These are phyloP conservation scores for Borovskyia barvae DNA, from an alignment of 208 protist species.

Conservation along the genomic window DNA sequence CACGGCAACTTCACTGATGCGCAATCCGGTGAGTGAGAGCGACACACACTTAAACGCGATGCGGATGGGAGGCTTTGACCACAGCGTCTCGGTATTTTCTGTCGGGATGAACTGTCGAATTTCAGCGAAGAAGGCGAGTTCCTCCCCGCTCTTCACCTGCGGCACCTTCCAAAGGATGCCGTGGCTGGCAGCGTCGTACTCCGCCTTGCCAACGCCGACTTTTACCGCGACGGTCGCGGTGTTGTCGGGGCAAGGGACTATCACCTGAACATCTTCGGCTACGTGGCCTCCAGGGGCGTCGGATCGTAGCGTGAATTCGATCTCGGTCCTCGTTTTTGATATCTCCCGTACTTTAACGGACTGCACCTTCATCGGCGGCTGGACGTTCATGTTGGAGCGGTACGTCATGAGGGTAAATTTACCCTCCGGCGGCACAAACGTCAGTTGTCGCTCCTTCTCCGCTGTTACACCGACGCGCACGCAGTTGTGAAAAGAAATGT, in stretches of 20 bases:
- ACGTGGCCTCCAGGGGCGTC: constrained; percentile 34
- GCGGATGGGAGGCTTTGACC: constrained; percentile 94
- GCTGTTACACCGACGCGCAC: constrained; percentile 94
- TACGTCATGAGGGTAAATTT: constrained; percentile 98
- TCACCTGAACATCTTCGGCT: constrained; percentile 66
- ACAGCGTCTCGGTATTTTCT: constrained; percentile 66
- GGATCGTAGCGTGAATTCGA: constrained; percentile 80
- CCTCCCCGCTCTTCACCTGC: constrained; percentile 72
- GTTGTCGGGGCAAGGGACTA: constrained; percentile 92
- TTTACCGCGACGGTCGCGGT: constrained; percentile 87
- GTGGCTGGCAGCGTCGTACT: constrained; percentile 87
- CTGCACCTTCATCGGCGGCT: constrained; percentile 93
- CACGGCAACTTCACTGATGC: constrained; percentile 94
- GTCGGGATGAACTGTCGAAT: constrained; percentile 90
- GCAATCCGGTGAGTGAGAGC: constrained; percentile 95
- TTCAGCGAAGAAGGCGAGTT: constrained; percentile 88
- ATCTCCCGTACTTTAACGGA: constrained; percentile 91
- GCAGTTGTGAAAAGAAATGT: constrained; percentile 98
- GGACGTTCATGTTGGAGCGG: constrained; percentile 92
- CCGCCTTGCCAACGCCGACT: constrained; percentile 83
- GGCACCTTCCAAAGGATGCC: constrained; percentile 93
- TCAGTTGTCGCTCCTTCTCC: constrained; percentile 54
- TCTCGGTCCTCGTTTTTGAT: constrained; percentile 89
- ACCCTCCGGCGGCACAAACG: constrained; percentile 96
- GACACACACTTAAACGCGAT: constrained; percentile 95